phyloP scores from a whole-genome alignment of 495 filamentous ascomycete genomes.

The Penicillium maclennaniae region DNA sequence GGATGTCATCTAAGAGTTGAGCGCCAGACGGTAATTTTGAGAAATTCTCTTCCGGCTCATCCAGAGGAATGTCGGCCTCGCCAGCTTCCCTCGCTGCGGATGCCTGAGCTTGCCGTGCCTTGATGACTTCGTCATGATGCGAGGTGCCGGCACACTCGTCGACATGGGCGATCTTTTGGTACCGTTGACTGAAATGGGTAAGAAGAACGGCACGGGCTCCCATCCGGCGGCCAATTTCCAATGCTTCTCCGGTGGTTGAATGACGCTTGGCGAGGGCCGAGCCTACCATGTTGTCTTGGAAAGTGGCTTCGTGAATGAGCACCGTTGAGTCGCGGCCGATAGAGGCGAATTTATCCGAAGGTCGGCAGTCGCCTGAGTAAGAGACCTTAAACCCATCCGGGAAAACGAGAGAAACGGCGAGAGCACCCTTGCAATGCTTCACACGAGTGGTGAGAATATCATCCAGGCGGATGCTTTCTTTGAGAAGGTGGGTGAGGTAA shows the following conservation, averaged over 20 bases:
- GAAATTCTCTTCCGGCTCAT: constrained; percentile 24
- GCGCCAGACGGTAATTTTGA: constrained; percentile 2
- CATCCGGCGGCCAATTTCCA: constrained; percentile 75
- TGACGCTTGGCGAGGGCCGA: constrained; percentile 89
- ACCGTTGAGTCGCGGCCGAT: constrained; percentile 75
- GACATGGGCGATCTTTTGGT: constrained; percentile 64
- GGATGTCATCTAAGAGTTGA: constrained; percentile 20
- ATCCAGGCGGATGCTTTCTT: constrained; percentile 39
- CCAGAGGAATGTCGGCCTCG: constrained; percentile 30
- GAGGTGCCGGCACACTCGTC: constrained; percentile 15
- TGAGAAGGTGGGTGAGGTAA: constrained; percentile 33
- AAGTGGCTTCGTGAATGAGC: constrained; percentile 93
- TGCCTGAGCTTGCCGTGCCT: constrained; percentile 20
- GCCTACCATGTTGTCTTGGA: constrained; percentile 73
- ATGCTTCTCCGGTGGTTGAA: constrained; percentile 77
- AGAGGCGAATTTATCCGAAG: constrained; percentile 59
- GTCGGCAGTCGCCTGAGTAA: constrained; percentile 90
- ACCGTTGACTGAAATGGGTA: constrained; percentile 95
- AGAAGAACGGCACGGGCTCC: constrained; percentile 68
- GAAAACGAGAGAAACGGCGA: constrained; percentile 74
- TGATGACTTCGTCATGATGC: constrained; percentile 10
- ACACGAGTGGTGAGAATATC: constrained; percentile 57
- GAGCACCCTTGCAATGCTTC: constrained; percentile 71
- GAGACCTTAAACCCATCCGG: constrained; percentile 76
- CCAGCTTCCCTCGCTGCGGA: constrained; percentile 4